Conservation (phyloP, 768 basidiomycete genomes). For the Coprinopsis marcescibilis region DNA sequence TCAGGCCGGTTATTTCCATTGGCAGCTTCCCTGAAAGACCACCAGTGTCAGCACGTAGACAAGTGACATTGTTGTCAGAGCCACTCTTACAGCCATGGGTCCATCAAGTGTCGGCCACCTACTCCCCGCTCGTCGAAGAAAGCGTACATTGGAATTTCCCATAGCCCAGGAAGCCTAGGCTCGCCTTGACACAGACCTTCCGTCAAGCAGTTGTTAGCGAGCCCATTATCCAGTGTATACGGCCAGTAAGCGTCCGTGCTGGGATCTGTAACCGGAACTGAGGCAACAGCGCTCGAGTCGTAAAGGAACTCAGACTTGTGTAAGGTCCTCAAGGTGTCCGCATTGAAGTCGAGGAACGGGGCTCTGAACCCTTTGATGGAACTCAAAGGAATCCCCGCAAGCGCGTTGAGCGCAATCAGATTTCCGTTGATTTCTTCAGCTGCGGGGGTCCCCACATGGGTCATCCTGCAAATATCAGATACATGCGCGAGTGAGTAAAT, state of each 20-base stretch:
- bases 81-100: conserved; percentile 77
- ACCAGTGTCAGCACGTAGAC: background rate
- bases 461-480: conserved; percentile 54
- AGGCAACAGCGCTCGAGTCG: conserved; percentile 57
- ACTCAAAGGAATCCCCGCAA: conserved; percentile 67
- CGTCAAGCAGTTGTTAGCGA: conserved; percentile 70
- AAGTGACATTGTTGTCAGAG: background rate
- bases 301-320: conserved; percentile 58
- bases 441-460: conserved; percentile 62
- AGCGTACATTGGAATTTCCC: conserved; percentile 84
- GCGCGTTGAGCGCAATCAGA: conserved; percentile 70
- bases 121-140: conserved; percentile 58
- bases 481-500: conserved; percentile 1
- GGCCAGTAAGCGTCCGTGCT: conserved; percentile 79
- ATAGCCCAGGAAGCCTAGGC: conserved; percentile 69
- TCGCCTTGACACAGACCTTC: conserved; percentile 61
- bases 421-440: conserved; percentile 71
- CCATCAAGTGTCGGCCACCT: conserved; percentile 67
- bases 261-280: conserved; percentile 59
- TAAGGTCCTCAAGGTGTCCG: conserved; percentile 56
- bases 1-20: conserved; percentile 47
- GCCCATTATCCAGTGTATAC: conserved; percentile 72
- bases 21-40: conserved; percentile 38
- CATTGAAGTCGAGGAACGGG: conserved; percentile 64
- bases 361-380: conserved; percentile 71